Percentiles rank a stretch among this genome's conserved stretches.
phyloP scores from a whole-genome alignment of 1,284 basidiomycete species.

The Trametes hirsuta region DNA sequence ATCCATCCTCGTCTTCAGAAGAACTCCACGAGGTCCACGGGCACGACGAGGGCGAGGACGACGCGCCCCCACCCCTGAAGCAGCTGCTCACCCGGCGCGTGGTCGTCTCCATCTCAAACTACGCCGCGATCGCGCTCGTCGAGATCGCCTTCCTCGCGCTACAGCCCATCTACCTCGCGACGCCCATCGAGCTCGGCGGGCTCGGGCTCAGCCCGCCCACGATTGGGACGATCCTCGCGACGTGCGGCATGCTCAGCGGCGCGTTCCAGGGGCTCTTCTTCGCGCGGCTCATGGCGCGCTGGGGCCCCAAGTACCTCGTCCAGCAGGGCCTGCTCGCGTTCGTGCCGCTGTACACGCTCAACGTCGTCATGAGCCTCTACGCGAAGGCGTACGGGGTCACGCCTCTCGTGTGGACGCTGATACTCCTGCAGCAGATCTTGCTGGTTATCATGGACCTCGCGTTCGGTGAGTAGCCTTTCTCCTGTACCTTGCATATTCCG shows the following conservation, averaged over 20 bases:
- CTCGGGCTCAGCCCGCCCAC: constrained; percentile 60
- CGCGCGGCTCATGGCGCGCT: constrained; percentile 51
- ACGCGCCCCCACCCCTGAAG: constrained; percentile 41
- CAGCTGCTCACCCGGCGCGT: constrained; percentile 48
- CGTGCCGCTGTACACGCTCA: constrained; percentile 55
- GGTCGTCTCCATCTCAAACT: constrained; percentile 63
- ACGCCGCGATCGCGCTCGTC: constrained; percentile 63
- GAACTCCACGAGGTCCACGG: not conserved
- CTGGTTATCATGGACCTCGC: constrained; percentile 37
- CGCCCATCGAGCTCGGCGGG: constrained; percentile 68
- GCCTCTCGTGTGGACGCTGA: constrained; percentile 34
- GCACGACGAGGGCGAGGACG: constrained; percentile 11
- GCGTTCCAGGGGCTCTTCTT: constrained; percentile 63
- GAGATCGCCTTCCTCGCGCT: constrained; percentile 68
- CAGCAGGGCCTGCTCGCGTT: constrained; percentile 51
- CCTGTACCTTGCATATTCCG: not conserved
- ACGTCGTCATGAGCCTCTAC: constrained; percentile 57
- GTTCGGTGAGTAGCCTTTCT: constrained; percentile 34
- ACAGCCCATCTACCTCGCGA: constrained; percentile 68
- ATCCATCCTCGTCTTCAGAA: not conserved
- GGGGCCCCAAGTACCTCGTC: constrained; percentile 62
- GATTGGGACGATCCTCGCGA: constrained; percentile 63
- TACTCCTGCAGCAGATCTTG: constrained; percentile 35
- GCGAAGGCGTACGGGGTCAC: constrained; percentile 32
- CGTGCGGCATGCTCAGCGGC: constrained; percentile 63